phyloP scores from a whole-genome alignment of 495 filamentous ascomycete species.

The Xylaria scruposa region DNA sequence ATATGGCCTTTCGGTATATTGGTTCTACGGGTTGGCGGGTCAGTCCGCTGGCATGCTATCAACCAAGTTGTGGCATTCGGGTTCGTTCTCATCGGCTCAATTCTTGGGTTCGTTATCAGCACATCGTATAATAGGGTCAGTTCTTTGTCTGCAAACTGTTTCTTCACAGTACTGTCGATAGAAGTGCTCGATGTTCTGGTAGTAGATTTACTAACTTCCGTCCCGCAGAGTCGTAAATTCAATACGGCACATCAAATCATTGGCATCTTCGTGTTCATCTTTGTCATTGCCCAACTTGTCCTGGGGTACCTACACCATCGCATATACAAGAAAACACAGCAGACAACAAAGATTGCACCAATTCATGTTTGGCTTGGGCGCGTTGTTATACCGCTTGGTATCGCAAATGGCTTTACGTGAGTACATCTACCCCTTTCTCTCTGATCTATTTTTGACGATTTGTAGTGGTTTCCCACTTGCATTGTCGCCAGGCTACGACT shows the following conservation, averaged over 20 bases:
- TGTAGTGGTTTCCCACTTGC: slow-evolving; percentile 50
- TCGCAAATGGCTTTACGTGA: slow-evolving; percentile 58
- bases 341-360: slow-evolving; percentile 52
- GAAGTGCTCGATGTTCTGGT: neutral
- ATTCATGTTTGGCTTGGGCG: slow-evolving; percentile 60
- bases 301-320: slow-evolving; percentile 59
- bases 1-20: slow-evolving; percentile 63
- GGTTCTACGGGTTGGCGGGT: slow-evolving; percentile 53
- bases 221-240: slow-evolving; percentile 55
- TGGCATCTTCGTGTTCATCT: slow-evolving; percentile 58
- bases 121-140: slow-evolving; percentile 59
- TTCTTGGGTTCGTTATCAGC: slow-evolving; percentile 58
- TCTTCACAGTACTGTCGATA: neutral
- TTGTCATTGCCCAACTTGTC: slow-evolving; percentile 54
- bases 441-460: neutral
- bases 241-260: slow-evolving; percentile 64
- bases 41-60: slow-evolving; percentile 56
- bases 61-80: slow-evolving; percentile 53
- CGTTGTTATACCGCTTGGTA: slow-evolving; percentile 54
- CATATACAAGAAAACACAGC: slow-evolving; percentile 52
- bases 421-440: slow-evolving; percentile 14
- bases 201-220: slow-evolving; percentile 17
- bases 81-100: slow-evolving; percentile 54
- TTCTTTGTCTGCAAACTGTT: neutral
- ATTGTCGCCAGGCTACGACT: slow-evolving; percentile 43